Evolutionary conservation across 306 rosid species (phyloP).

Genomic region (Lathyrus oleraceus): DNA sequence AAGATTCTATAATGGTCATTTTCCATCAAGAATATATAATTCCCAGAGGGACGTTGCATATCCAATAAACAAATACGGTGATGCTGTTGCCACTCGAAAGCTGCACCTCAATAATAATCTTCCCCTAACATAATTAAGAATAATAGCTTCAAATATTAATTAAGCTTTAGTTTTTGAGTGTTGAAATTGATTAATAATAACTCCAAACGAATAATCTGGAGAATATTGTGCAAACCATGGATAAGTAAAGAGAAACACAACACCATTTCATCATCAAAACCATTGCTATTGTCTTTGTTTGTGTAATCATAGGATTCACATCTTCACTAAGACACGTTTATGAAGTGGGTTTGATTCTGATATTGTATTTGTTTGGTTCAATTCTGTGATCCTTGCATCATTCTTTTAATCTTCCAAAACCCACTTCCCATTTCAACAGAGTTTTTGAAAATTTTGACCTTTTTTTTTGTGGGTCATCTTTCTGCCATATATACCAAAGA

Average conservation of each 20-base stretch:
- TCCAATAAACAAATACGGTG: constrained; percentile 41
- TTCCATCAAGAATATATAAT: constrained; percentile 42
- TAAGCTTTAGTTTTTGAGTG: constrained; percentile 23
- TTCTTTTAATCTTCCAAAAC: constrained; percentile 23
- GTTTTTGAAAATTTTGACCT: not conserved
- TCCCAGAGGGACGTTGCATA: constrained; percentile 39
- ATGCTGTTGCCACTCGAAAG: constrained; percentile 37
- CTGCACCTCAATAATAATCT: constrained; percentile 40
- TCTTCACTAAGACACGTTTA: not conserved
- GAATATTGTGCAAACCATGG: constrained; percentile 27
- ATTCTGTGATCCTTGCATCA: constrained; percentile 10
- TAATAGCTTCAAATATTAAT: constrained; percentile 31
- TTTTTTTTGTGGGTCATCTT: not conserved
- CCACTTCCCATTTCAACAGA: constrained; percentile 3
- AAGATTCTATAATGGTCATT: constrained; percentile 45
- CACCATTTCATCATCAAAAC: constrained; percentile 36
- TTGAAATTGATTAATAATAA: constrained; percentile 18
- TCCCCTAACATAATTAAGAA: constrained; percentile 19
- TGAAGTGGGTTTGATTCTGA: constrained; percentile 25
- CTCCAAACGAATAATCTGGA: constrained; percentile 16
- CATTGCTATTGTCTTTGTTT: constrained; percentile 37
- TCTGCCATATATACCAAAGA: constrained; percentile 16
- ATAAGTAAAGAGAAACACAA: constrained; percentile 12
- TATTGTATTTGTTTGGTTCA: constrained; percentile 29
- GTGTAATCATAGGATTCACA: constrained; percentile 33